A percentile compares a stretch with the other conserved stretches of the same genome.
Conservation (phyloP, 805 yeast species). For the Wickerhamia fluorescens region DNA sequence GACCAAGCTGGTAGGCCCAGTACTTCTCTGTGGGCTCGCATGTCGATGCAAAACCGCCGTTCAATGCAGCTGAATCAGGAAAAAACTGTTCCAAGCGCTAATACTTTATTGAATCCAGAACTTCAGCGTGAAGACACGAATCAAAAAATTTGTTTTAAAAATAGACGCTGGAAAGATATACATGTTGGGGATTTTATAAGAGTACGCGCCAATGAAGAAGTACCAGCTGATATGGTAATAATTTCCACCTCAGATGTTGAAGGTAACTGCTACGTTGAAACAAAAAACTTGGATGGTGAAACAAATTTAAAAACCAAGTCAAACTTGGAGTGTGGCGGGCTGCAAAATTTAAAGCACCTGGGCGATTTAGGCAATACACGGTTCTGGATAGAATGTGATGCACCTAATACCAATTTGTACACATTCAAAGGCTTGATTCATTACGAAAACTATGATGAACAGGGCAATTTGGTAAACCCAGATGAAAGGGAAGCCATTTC, state of each 20-base stretch:
- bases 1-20: constrained; percentile 2
- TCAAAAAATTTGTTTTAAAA: constrained; percentile 6
- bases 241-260: constrained; percentile 62
- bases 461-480: constrained; percentile 21
- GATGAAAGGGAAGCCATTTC: constrained; percentile 57
- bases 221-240: constrained; percentile 68
- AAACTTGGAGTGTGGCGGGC: constrained; percentile 47
- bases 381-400: constrained; percentile 63
- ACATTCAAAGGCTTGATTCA: constrained; percentile 60
- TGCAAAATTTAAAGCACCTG: constrained; percentile 41
- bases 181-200: constrained; percentile 69
- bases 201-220: constrained; percentile 66
- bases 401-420: constrained; percentile 62
- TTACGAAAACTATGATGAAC: constrained; percentile 35
- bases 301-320: constrained; percentile 41
- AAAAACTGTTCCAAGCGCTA: constrained; percentile 8
- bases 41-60: constrained; percentile 1
- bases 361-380: constrained; percentile 50
- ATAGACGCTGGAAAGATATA: constrained; percentile 57
- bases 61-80: constrained; percentile 2
- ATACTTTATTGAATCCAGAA: constrained; percentile 16
- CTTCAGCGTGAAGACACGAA: constrained; percentile 6
- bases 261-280: constrained; percentile 69
- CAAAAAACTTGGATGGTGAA: constrained; percentile 73
- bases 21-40: constrained; percentile 1